phyloP scores from a whole-genome alignment of 2,329 filamentous ascomycete species.

The Fusarium duplospermum region DNA sequence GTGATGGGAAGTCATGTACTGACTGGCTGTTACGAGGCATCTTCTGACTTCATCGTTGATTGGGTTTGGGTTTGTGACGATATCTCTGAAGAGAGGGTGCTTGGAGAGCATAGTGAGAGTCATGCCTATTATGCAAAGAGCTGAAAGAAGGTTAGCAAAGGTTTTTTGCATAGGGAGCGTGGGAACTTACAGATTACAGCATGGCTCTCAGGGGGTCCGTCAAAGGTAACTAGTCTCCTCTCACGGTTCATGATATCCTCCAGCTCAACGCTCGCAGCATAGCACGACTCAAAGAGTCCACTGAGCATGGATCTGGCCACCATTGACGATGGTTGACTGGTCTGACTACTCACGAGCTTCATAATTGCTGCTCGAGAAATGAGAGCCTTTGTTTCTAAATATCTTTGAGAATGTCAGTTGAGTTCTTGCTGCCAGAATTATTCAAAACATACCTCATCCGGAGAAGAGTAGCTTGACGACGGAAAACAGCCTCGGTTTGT shows the following conservation, averaged over 20 bases:
- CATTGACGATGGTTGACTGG: slow-evolving; percentile 14
- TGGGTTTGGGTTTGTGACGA: slow-evolving; percentile 28
- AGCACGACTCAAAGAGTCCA: slow-evolving; percentile 36
- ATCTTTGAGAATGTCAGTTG: slow-evolving; percentile 23
- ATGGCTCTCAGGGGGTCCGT: slow-evolving; percentile 38
- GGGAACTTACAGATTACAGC: slow-evolving; percentile 35
- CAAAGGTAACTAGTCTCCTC: slow-evolving; percentile 32
- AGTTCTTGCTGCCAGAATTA: fast-evolving
- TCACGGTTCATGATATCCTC: slow-evolving; percentile 38
- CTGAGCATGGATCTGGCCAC: slow-evolving; percentile 34
- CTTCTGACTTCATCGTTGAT: slow-evolving; percentile 34
- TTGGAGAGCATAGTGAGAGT: slow-evolving; percentile 39
- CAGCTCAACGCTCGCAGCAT: slow-evolving; percentile 39
- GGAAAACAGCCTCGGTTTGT: slow-evolving; percentile 32
- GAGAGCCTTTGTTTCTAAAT: slow-evolving; percentile 39
- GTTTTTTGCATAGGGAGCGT: not conserved
- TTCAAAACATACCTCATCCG: slow-evolving; percentile 31
- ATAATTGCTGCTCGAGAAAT: slow-evolving; percentile 38
- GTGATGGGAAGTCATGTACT: slow-evolving; percentile 24
- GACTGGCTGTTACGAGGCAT: slow-evolving; percentile 39
- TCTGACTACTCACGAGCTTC: slow-evolving; percentile 25
- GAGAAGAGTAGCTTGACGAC: slow-evolving; percentile 39
- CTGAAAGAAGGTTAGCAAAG: slow-evolving; percentile 21
- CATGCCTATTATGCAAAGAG: slow-evolving; percentile 39
- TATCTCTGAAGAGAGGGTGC: slow-evolving; percentile 35